These are phyloP conservation scores for Fraxinus latifolia DNA, from an alignment of 305 asterid genomes.

Conservation along the genomic window DNA sequence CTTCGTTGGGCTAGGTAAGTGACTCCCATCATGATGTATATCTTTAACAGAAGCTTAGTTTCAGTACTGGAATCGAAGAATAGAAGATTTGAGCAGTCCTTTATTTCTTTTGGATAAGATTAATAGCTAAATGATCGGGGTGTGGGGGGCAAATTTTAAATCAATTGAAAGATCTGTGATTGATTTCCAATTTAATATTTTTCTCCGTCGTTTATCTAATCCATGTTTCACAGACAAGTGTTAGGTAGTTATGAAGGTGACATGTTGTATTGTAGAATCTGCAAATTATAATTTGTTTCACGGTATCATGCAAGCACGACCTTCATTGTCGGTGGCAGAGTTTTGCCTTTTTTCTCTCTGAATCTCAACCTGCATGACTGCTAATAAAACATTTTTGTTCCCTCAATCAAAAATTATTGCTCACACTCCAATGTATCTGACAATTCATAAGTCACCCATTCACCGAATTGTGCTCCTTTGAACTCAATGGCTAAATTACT, in stretches of 20 bases:
- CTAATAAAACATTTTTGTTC: neutral
- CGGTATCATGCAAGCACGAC: neutral
- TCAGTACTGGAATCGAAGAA: neutral
- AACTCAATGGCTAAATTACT: neutral
- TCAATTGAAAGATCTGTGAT: neutral
- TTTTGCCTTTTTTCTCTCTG: neutral
- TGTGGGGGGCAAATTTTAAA: neutral
- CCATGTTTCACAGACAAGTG: neutral
- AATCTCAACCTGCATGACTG: neutral
- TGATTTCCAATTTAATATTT: neutral
- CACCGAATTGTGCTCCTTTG: neutral
- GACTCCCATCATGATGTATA: neutral
- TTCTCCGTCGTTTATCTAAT: neutral
- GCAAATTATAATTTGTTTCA: neutral
- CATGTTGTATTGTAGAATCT: neutral
- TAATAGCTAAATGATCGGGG: neutral
- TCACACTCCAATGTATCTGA: neutral
- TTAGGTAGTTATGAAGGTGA: neutral
- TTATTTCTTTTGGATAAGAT: neutral
- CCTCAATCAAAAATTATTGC: neutral
- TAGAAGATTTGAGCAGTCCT: neutral
- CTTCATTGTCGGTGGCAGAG: neutral
- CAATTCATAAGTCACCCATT: neutral
- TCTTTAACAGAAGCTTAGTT: neutral
- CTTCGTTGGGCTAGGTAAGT: neutral